phyloP scores from a whole-genome alignment of 805 yeast genomes.

The Ogataea methylovora region DNA sequence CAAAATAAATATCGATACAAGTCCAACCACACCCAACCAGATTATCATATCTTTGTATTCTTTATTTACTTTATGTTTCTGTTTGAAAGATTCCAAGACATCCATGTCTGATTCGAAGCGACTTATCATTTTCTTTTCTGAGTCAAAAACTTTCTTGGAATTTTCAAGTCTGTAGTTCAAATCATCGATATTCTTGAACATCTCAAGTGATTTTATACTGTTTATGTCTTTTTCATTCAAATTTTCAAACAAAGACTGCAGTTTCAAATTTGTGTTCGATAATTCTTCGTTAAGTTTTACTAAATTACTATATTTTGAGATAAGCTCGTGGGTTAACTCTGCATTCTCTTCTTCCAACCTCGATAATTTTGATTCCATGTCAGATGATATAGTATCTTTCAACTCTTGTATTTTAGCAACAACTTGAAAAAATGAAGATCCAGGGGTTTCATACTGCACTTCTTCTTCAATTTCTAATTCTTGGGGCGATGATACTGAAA shows the following conservation, averaged over 20 bases:
- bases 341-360: slow-evolving; percentile 21
- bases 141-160: slow-evolving; percentile 13
- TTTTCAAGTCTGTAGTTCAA: slow-evolving; percentile 12
- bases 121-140: slow-evolving; percentile 15
- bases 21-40: slow-evolving; percentile 2
- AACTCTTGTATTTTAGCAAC: slow-evolving; percentile 18
- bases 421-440: too few relatives aligned
- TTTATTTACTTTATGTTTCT: slow-evolving; percentile 7
- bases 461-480: too few relatives aligned
- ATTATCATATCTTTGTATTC: slow-evolving; percentile 7
- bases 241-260: slow-evolving; percentile 20
- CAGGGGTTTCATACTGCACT: too few relatives aligned
- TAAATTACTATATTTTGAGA: slow-evolving; percentile 18
- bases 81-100: slow-evolving; percentile 12
- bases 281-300: slow-evolving; percentile 21
- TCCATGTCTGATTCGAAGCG: slow-evolving; percentile 12
- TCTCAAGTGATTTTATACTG: slow-evolving; percentile 10
- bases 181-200: slow-evolving; percentile 21
- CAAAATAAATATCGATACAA: slow-evolving; percentile 4
- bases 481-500: too few relatives aligned
- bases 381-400: slow-evolving; percentile 17
- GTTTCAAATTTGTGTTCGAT: slow-evolving; percentile 14
- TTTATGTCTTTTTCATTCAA: slow-evolving; percentile 22
- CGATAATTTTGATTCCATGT: slow-evolving; percentile 14
- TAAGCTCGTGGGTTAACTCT: slow-evolving; percentile 20